Evolutionary conservation across 768 basidiomycete genomes (phyloP).

Genomic region (Leccinum obscurum): DNA sequence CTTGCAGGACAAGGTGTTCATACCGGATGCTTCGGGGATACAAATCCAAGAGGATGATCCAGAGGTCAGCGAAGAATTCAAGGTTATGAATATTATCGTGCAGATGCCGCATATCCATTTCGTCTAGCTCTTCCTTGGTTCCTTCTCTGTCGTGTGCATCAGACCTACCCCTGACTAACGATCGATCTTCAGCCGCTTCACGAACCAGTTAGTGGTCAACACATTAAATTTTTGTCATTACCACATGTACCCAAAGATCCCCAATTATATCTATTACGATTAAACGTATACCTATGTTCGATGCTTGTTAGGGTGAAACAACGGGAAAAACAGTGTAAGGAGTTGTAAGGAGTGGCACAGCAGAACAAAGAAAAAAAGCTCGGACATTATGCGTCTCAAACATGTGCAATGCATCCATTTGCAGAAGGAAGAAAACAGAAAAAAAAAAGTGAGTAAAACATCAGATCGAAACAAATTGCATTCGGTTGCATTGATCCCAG

Average conservation of each 20-base stretch:
- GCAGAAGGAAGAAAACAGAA: constrained; percentile 12
- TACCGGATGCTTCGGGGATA: constrained; percentile 8
- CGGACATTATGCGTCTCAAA: constrained; percentile 12
- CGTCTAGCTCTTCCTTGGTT: background rate
- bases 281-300: constrained; percentile 18
- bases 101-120: constrained; percentile 15
- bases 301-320: constrained; percentile 6
- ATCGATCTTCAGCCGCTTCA: background rate
- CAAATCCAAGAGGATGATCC: background rate
- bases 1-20: constrained; percentile 1
- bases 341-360: constrained; percentile 8
- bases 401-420: constrained; percentile 12
- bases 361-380: background rate
- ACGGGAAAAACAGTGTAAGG: constrained; percentile 5
- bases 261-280: constrained; percentile 24
- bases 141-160: background rate
- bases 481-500: constrained; percentile 1
- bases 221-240: background rate
- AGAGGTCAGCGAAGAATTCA: constrained; percentile 13
- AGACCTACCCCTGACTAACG: background rate
- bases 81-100: constrained; percentile 10
- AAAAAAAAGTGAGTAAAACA: background rate
- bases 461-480: background rate
- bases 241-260: constrained; percentile 11
- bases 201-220: background rate